Percentiles rank a stretch among this genome's conserved stretches.
Conservation (phyloP, 768 basidiomycete species). For the Collybia sp. region DNA sequence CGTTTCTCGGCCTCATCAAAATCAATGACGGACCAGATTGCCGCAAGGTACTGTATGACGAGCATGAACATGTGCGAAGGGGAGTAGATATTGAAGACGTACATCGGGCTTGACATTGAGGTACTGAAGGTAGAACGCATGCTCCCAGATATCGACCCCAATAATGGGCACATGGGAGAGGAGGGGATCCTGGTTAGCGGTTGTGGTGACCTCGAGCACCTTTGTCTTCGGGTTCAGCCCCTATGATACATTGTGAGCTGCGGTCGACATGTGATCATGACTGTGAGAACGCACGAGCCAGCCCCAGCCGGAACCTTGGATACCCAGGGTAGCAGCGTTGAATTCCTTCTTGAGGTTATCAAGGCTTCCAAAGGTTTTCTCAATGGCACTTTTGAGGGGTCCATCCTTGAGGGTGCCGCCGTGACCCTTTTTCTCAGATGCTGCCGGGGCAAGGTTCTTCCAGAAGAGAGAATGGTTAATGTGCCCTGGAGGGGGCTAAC, state of each 20-base stretch:
- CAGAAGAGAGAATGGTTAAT: constrained; percentile 97
- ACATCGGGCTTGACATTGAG: constrained; percentile 93
- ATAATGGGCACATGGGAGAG: constrained; percentile 75
- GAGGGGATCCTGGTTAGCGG: constrained; percentile 94
- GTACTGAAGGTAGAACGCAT: constrained; percentile 96
- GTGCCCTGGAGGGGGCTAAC: constrained; percentile 50
- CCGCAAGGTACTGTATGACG: constrained; percentile 73
- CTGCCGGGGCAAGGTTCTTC: constrained; percentile 81
- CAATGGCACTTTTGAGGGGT: constrained; percentile 63
- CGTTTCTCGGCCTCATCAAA: constrained; percentile 85
- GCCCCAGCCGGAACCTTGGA: constrained; percentile 95
- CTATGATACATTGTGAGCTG: constrained; percentile 26
- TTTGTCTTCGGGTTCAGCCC: constrained; percentile 65
- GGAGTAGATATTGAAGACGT: constrained; percentile 26
- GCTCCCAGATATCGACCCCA: constrained; percentile 95
- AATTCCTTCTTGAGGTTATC: constrained; percentile 76
- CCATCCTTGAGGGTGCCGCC: constrained; percentile 62
- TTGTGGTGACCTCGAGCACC: constrained; percentile 84
- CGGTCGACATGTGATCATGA: not conserved
- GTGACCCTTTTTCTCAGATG: constrained; percentile 43
- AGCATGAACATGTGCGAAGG: not conserved
- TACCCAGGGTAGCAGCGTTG: constrained; percentile 78
- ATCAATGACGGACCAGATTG: constrained; percentile 96
- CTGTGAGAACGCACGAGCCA: constrained; percentile 81
- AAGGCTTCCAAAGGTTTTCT: constrained; percentile 58